Conservation (phyloP, 202 grass and related monocot species). For the Digitaria exilis region DNA sequence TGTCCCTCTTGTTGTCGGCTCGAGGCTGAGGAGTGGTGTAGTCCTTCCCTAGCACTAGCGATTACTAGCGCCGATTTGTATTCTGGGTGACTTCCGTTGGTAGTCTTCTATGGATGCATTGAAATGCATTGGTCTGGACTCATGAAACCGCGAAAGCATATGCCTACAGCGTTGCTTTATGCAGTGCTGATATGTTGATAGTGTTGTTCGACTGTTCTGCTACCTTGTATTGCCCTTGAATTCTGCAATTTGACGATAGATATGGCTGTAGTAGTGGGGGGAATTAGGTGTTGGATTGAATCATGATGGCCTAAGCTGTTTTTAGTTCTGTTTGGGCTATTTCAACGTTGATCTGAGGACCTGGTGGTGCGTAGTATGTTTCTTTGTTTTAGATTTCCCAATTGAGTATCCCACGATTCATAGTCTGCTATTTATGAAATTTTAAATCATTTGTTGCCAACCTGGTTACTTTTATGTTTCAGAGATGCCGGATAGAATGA, state of each 20-base stretch:
- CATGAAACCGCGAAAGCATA: background rate
- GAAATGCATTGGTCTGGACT: background rate
- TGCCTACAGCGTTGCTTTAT: background rate
- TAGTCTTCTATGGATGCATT: background rate
- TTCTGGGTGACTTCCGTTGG: background rate
- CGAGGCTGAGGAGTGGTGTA: background rate
- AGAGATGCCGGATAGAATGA: conserved; percentile 59
- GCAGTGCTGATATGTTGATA: background rate
- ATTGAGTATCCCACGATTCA: background rate
- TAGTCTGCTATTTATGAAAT: background rate
- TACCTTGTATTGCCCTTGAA: background rate
- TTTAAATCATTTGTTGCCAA: conserved; percentile 29
- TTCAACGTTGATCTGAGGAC: background rate
- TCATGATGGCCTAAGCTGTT: background rate
- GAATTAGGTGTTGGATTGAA: background rate
- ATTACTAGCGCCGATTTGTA: background rate
- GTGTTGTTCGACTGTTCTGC: background rate
- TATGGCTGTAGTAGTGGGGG: background rate
- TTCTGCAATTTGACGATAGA: background rate
- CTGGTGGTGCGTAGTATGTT: background rate
- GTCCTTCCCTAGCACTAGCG: background rate
- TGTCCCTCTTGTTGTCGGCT: background rate
- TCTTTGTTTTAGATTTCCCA: background rate
- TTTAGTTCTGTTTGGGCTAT: background rate
- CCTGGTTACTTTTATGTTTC: background rate